These are phyloP conservation scores for Nemania abortiva DNA, from an alignment of 2,329 filamentous ascomycete species.

Conservation along the genomic window DNA sequence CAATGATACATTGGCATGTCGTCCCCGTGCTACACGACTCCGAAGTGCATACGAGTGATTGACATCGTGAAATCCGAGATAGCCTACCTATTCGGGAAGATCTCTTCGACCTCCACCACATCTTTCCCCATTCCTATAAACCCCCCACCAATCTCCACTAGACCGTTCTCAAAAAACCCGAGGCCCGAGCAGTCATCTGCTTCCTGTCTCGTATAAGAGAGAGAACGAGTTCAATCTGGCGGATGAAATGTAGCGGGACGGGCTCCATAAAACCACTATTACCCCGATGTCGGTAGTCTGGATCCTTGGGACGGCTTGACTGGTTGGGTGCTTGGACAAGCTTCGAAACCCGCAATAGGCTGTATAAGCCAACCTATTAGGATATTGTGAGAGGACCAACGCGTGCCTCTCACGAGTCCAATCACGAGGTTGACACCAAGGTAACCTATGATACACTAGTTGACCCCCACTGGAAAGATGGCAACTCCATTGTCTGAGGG, in stretches of 20 bases:
- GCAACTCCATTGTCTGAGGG: conserved; percentile 22
- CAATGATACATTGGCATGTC: conserved; percentile 21
- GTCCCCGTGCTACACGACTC: conserved; percentile 8
- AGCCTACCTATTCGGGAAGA: conserved; percentile 18
- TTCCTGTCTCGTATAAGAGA: conserved; percentile 2
- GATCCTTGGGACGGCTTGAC: not conserved
- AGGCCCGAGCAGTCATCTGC: conserved; percentile 23
- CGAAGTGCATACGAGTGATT: not conserved
- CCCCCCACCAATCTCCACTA: conserved; percentile 35
- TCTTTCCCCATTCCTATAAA: conserved; percentile 16
- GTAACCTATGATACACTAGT: conserved; percentile 5
- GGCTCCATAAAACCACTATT: conserved; percentile 21
- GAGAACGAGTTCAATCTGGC: conserved; percentile 4
- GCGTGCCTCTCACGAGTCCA: not conserved
- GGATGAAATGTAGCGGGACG: conserved; percentile 10
- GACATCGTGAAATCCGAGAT: conserved; percentile 20
- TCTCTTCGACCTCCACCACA: conserved; percentile 32
- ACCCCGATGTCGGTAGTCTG: conserved; percentile 27
- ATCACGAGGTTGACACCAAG: not conserved
- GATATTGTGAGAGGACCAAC: not conserved
- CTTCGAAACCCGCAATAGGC: not conserved
- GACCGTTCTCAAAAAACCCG: conserved; percentile 3
- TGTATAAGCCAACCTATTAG: not conserved
- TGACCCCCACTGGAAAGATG: conserved; percentile 34
- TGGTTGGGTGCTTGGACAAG: not conserved